Percentiles rank a stretch among this genome's conserved stretches.
These are phyloP conservation scores for Nothomitra cinnamomea DNA, from an alignment of 2,329 filamentous ascomycete genomes.

Conservation along the genomic window DNA sequence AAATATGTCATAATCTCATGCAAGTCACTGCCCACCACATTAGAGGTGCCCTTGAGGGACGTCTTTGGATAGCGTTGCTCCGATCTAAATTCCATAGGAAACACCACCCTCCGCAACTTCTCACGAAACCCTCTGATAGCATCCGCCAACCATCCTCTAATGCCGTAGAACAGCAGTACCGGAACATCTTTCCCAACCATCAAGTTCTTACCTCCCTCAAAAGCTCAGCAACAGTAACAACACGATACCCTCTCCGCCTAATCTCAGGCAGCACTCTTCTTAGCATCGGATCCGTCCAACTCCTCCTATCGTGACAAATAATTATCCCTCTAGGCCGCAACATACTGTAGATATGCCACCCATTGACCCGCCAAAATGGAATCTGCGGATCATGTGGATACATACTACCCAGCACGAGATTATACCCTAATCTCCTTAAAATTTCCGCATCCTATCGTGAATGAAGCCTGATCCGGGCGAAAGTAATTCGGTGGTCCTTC, in stretches of 20 bases:
- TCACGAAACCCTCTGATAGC: no score
- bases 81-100: no score
- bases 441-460: conserved; percentile 49
- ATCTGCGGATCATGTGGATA: conserved; percentile 92
- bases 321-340: conserved; percentile 59
- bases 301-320: conserved; percentile 68
- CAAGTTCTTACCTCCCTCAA: conserved; percentile 24
- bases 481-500: conserved; percentile 48
- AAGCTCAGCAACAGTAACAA: conserved; percentile 55
- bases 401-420: conserved; percentile 63
- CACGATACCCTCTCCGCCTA: conserved; percentile 47
- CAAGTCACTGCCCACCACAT: no score
- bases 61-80: no score
- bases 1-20: no score
- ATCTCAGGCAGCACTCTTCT: conserved; percentile 54
- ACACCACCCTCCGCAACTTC: no score
- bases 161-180: neutral
- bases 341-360: conserved; percentile 66
- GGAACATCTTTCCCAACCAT: neutral
- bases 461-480: conserved; percentile 78
- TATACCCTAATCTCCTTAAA: conserved; percentile 44
- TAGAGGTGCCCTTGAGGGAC: no score
- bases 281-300: conserved; percentile 75
- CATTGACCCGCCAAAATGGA: conserved; percentile 49
- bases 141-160: neutral